These are phyloP conservation scores for Pichia sp. DNA, from an alignment of 1,139 yeast species.

Conservation along the genomic window DNA sequence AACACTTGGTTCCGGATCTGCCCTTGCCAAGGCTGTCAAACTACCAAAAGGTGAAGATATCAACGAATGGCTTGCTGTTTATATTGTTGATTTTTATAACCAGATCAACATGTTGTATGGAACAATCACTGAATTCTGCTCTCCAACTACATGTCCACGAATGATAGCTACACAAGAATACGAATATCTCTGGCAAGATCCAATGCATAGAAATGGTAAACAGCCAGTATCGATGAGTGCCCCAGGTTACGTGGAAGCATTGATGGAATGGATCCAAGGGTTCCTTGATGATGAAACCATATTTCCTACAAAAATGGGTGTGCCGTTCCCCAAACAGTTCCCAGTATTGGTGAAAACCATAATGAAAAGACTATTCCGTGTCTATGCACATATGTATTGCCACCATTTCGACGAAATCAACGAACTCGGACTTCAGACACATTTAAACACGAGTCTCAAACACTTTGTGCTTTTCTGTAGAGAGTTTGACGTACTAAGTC, in stretches of 20 bases:
- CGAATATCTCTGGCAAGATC: slow-evolving; percentile 93
- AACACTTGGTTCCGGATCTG: slow-evolving; percentile 88
- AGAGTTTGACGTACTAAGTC: slow-evolving; percentile 71
- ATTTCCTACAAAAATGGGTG: slow-evolving; percentile 86
- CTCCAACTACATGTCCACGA: slow-evolving; percentile 85
- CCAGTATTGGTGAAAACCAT: slow-evolving; percentile 75
- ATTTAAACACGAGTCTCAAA: slow-evolving; percentile 86
- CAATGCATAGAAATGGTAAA: slow-evolving; percentile 38
- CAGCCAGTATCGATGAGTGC: slow-evolving; percentile 79
- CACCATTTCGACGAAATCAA: slow-evolving; percentile 95
- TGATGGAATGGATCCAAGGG: slow-evolving; percentile 92
- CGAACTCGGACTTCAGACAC: slow-evolving; percentile 87
- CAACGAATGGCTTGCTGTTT: slow-evolving; percentile 95
- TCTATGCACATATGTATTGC: slow-evolving; percentile 97
- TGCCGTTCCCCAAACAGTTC: slow-evolving; percentile 65
- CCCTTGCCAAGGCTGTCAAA: slow-evolving; percentile 85
- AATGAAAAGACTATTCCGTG: slow-evolving; percentile 83
- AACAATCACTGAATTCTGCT: slow-evolving; percentile 91
- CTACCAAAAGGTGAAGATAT: slow-evolving; percentile 89
- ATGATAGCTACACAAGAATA: slow-evolving; percentile 97
- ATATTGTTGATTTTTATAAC: slow-evolving; percentile 83
- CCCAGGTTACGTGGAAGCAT: slow-evolving; percentile 85
- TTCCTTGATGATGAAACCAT: slow-evolving; percentile 83
- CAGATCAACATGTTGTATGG: slow-evolving; percentile 97
- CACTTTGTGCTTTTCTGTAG: slow-evolving; percentile 85